Percentiles rank a stretch among this genome's conserved stretches.
These are phyloP conservation scores for Sphaerostilbella broomeana DNA, from an alignment of 2,329 filamentous ascomycete species.

Conservation along the genomic window DNA sequence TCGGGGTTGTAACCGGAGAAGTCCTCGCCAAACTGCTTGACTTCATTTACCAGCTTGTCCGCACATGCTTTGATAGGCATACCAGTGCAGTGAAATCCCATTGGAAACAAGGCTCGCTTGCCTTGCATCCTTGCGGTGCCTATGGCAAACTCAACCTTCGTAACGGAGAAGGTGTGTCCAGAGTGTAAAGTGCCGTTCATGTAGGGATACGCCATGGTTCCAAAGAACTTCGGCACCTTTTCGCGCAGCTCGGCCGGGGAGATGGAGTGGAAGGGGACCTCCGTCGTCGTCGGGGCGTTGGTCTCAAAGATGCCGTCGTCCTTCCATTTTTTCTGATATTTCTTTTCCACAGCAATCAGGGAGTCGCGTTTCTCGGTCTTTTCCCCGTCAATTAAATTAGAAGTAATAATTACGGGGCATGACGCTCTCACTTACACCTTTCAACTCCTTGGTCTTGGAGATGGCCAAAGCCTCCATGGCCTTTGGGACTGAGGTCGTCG, in stretches of 20 bases:
- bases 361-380: slow-evolving; percentile 83
- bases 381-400: slow-evolving; percentile 3
- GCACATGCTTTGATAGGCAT: slow-evolving; percentile 98
- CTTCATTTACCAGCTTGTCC: slow-evolving; percentile 87
- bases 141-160: slow-evolving; percentile 86
- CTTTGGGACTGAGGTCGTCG: slow-evolving; percentile 35
- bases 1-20: slow-evolving; percentile 73
- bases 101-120: slow-evolving; percentile 78
- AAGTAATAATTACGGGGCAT: neutral
- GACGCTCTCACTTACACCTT: slow-evolving; percentile 39
- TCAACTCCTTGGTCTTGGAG: slow-evolving; percentile 56
- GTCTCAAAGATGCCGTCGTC: slow-evolving; percentile 64
- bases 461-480: slow-evolving; percentile 46
- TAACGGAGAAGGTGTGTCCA: slow-evolving; percentile 86
- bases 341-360: slow-evolving; percentile 78
- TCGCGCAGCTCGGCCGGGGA: slow-evolving; percentile 67
- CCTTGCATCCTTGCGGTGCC: slow-evolving; percentile 88
- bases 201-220: slow-evolving; percentile 50
- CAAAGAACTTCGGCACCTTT: slow-evolving; percentile 87
- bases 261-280: slow-evolving; percentile 70
- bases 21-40: slow-evolving; percentile 79
- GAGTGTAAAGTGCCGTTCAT: slow-evolving; percentile 88
- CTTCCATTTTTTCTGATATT: slow-evolving; percentile 69
- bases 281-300: slow-evolving; percentile 71
- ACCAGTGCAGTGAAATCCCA: slow-evolving; percentile 88